Conservation (phyloP, 495 filamentous ascomycete species). For the Trichoderma parareesei region DNA sequence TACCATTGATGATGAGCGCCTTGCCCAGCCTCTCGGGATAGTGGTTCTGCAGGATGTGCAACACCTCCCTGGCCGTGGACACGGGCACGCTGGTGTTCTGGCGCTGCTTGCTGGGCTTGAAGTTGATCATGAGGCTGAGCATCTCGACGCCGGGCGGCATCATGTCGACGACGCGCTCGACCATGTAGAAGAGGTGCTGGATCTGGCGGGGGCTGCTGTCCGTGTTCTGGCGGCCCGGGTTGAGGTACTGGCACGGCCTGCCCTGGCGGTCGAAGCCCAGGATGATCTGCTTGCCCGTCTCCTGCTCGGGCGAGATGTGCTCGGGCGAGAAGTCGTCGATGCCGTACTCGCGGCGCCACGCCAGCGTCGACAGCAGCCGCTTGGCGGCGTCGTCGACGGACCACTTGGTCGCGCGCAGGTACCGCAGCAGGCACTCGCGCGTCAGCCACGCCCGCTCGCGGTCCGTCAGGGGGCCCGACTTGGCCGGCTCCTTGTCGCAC, state of each 20-base stretch:
- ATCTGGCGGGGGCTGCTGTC: slow-evolving; percentile 81
- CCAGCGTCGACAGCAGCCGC: slow-evolving; percentile 68
- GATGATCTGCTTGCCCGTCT: slow-evolving; percentile 89
- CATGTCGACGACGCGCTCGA: slow-evolving; percentile 81
- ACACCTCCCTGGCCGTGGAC: slow-evolving; percentile 64
- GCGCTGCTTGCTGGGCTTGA: slow-evolving; percentile 58
- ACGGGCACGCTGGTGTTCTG: slow-evolving; percentile 69
- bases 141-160: slow-evolving; percentile 83
- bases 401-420: slow-evolving; percentile 92
- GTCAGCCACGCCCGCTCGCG: slow-evolving; percentile 85
- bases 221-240: slow-evolving; percentile 87
- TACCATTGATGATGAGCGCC: slow-evolving; percentile 80
- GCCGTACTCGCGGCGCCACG: slow-evolving; percentile 86
- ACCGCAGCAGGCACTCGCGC: slow-evolving; percentile 84
- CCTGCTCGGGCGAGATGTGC: slow-evolving; percentile 82
- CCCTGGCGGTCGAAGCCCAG: slow-evolving; percentile 78
- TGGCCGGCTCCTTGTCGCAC: slow-evolving; percentile 48
- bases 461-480: slow-evolving; percentile 60
- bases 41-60: slow-evolving; percentile 86
- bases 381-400: slow-evolving; percentile 63
- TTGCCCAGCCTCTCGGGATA: slow-evolving; percentile 90
- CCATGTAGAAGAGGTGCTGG: slow-evolving; percentile 90
- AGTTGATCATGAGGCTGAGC: slow-evolving; percentile 78
- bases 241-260: slow-evolving; percentile 81
- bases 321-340: slow-evolving; percentile 66